These are phyloP conservation scores for Brassica cretica DNA, from an alignment of 345 rosid genomes.

Conservation along the genomic window DNA sequence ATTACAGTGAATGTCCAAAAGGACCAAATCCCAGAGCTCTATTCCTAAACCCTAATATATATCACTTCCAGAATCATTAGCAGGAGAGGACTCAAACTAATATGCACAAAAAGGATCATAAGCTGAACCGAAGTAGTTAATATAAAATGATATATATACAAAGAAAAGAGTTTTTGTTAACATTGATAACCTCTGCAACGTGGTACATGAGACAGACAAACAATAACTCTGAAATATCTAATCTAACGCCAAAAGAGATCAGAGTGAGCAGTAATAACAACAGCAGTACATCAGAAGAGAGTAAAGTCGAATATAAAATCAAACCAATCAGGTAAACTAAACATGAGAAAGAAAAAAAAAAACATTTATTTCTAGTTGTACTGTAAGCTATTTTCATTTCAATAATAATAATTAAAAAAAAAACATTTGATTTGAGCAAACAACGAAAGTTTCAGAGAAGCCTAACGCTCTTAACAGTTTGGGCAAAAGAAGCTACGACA, in stretches of 20 bases:
- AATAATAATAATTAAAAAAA: background rate
- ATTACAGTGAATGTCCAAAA: background rate
- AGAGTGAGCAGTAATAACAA: background rate
- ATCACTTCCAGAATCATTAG: constrained; percentile 4
- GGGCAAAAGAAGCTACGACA: background rate
- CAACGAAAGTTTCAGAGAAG: constrained; percentile 11
- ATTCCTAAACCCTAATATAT: background rate
- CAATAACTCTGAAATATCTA: constrained; percentile 31
- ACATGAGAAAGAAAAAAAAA: background rate
- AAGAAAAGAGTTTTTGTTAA: background rate
- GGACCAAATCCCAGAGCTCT: background rate
- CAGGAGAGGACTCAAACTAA: background rate
- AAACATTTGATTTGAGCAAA: constrained; percentile 2
- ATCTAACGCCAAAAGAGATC: constrained; percentile 16
- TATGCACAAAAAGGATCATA: background rate
- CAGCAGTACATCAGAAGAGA: constrained; percentile 26
- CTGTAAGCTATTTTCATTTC: background rate
- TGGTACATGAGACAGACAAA: constrained; percentile 32
- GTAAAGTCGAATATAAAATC: constrained; percentile 24
- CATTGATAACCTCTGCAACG: constrained; percentile 36
- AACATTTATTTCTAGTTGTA: background rate
- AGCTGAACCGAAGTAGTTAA: background rate
- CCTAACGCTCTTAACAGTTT: background rate
- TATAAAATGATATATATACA: background rate
- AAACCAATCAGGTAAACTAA: constrained; percentile 7